Percentiles rank a stretch among this genome's conserved stretches.
Conservation (phyloP, 2,329 filamentous ascomycete genomes). For the Chalaropsis ovoidea region DNA sequence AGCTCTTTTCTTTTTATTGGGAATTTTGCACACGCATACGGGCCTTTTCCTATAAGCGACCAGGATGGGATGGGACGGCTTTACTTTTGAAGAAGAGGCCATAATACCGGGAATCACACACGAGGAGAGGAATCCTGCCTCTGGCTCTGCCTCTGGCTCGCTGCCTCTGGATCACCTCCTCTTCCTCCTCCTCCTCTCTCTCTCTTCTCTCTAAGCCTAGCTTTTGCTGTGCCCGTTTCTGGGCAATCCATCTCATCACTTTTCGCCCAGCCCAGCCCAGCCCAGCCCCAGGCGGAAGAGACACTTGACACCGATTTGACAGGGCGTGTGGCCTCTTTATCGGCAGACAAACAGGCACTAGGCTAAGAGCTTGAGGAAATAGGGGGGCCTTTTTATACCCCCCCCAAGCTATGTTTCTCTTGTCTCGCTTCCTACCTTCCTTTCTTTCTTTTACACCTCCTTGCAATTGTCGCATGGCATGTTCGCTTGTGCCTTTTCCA, state of each 20-base stretch:
- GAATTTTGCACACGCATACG: background rate
- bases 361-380: background rate
- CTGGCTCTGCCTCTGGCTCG: background rate
- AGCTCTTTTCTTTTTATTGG: background rate
- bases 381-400: background rate
- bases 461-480: slow-evolving; percentile 16
- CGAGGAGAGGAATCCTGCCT: slow-evolving; percentile 1
- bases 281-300: slow-evolving; percentile 8
- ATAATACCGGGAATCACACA: slow-evolving; percentile 12
- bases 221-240: slow-evolving; percentile 10
- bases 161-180: background rate
- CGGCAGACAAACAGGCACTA: background rate
- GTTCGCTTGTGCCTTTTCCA: slow-evolving; percentile 12
- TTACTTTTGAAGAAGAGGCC: slow-evolving; percentile 12
- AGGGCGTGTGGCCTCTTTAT: slow-evolving; percentile 7
- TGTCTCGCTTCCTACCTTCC: slow-evolving; percentile 11
- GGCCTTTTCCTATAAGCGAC: slow-evolving; percentile 13
- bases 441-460: slow-evolving; percentile 1
- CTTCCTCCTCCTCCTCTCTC: too few relatives aligned
- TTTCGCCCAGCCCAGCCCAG: slow-evolving; percentile 1
- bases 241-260: slow-evolving; percentile 4
- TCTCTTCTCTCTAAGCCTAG: background rate
- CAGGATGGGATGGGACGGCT: slow-evolving; percentile 11
- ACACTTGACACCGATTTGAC: slow-evolving; percentile 15
- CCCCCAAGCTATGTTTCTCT: slow-evolving; percentile 9